Conservation (phyloP, 2,329 filamentous ascomycete genomes). For the Pseudogymnoascus sp. region DNA sequence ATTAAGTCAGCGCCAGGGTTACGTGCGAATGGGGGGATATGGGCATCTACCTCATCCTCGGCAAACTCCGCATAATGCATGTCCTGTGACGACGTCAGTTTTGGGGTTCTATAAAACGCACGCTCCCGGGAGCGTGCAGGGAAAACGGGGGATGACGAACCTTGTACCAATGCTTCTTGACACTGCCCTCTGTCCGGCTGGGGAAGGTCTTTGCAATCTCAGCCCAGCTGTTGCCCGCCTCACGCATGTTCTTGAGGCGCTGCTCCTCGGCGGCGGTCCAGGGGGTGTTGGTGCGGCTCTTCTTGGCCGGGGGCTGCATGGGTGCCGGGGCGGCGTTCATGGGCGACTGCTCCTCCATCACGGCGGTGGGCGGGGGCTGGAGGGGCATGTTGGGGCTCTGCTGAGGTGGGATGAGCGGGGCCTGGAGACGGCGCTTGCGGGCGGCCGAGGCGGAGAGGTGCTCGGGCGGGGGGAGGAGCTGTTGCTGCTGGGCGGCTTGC, state of each 20-base stretch:
- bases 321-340: conserved; percentile 14
- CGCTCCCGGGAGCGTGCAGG: neutral
- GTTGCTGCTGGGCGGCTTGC: neutral
- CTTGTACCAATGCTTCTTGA: conserved; percentile 99
- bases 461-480: neutral
- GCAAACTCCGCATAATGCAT: conserved; percentile 99
- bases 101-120: neutral
- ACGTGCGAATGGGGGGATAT: neutral
- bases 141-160: conserved; percentile 36
- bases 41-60: conserved; percentile 72
- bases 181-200: conserved; percentile 85
- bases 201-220: conserved; percentile 99
- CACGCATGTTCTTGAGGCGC: conserved; percentile 86
- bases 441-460: conserved; percentile 7
- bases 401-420: conserved; percentile 4
- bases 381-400: neutral
- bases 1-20: conserved; percentile 22
- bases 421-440: conserved; percentile 2
- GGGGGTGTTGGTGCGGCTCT: conserved; percentile 95
- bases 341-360: neutral
- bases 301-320: conserved; percentile 61
- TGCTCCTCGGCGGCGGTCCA: conserved; percentile 96
- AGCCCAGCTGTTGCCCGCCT: conserved; percentile 89
- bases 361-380: neutral
- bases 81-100: conserved; percentile 48